Evolutionary conservation across 23 red algal genomes (phyloP).

Genomic region (Gracilaria vermiculophylla): DNA sequence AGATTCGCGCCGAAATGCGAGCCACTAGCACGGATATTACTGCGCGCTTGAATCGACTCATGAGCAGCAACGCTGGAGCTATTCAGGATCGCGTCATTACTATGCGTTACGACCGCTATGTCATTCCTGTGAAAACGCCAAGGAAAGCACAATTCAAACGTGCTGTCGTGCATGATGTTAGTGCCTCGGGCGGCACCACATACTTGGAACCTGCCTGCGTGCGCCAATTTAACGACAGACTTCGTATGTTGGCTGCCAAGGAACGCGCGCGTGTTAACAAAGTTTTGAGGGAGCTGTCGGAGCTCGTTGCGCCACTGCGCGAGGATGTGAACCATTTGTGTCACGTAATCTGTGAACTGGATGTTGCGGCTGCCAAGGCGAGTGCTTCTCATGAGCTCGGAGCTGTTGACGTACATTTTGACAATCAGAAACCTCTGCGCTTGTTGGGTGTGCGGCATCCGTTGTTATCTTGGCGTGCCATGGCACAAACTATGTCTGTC

Average conservation of each 20-base stretch:
- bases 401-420: constrained; percentile 65
- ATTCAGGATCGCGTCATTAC: constrained; percentile 82
- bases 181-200: constrained; percentile 67
- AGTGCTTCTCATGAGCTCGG: constrained; percentile 31
- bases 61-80: constrained; percentile 48
- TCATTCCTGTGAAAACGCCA: constrained; percentile 87
- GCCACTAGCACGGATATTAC: background rate
- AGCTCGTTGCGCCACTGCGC: constrained; percentile 46
- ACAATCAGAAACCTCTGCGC: constrained; percentile 16
- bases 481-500: background rate
- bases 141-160: constrained; percentile 43
- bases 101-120: constrained; percentile 86
- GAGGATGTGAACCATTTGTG: constrained; percentile 24
- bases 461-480: constrained; percentile 63
- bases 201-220: constrained; percentile 87
- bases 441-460: constrained; percentile 80
- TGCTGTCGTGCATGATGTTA: constrained; percentile 89
- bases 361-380: constrained; percentile 79
- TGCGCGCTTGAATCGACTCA: constrained; percentile 23
- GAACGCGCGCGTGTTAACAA: constrained; percentile 64
- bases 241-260: constrained; percentile 63
- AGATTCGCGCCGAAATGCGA: constrained; percentile 36
- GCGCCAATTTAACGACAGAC: constrained; percentile 42
- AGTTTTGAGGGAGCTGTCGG: constrained; percentile 46
- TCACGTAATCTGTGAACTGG: constrained; percentile 50